These are phyloP conservation scores for Arachis monticola DNA, from an alignment of 331 rosid species.

Conservation along the genomic window DNA sequence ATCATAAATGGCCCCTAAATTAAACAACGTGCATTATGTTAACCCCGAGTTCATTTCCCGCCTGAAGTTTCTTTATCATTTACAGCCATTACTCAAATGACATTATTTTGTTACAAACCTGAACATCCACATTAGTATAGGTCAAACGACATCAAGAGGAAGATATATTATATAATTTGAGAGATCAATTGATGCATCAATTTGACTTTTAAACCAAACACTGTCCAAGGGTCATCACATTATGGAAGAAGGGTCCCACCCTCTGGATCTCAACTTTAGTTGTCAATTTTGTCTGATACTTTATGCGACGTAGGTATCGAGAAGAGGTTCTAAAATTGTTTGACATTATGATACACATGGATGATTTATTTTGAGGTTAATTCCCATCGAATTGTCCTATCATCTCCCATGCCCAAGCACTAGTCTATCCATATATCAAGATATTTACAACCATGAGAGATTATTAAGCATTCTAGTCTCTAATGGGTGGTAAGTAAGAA, in stretches of 20 bases:
- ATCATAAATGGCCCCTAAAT: too few relatives aligned
- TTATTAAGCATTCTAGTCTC: slow-evolving; percentile 10
- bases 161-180: too few relatives aligned
- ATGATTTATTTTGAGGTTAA: slow-evolving; percentile 9
- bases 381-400: not conserved
- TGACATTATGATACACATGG: slow-evolving; percentile 36
- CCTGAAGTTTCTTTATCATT: too few relatives aligned
- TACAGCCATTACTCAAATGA: too few relatives aligned
- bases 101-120: too few relatives aligned
- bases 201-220: too few relatives aligned
- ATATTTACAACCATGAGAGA: not conserved
- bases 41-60: too few relatives aligned
- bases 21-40: too few relatives aligned
- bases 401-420: not conserved
- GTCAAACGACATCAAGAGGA: too few relatives aligned
- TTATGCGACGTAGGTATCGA: slow-evolving; percentile 61
- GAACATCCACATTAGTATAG: too few relatives aligned
- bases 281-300: slow-evolving; percentile 63
- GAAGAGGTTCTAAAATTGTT: slow-evolving; percentile 32
- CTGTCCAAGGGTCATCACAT: slow-evolving; percentile 14
- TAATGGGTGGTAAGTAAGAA: slow-evolving; percentile 1
- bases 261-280: slow-evolving; percentile 42
- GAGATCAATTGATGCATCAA: too few relatives aligned
- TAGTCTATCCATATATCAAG: not conserved
- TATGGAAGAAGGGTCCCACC: slow-evolving; percentile 44